Evolutionary conservation across 83 land plant species (phyloP).

Genomic region (Thuja plicata): DNA sequence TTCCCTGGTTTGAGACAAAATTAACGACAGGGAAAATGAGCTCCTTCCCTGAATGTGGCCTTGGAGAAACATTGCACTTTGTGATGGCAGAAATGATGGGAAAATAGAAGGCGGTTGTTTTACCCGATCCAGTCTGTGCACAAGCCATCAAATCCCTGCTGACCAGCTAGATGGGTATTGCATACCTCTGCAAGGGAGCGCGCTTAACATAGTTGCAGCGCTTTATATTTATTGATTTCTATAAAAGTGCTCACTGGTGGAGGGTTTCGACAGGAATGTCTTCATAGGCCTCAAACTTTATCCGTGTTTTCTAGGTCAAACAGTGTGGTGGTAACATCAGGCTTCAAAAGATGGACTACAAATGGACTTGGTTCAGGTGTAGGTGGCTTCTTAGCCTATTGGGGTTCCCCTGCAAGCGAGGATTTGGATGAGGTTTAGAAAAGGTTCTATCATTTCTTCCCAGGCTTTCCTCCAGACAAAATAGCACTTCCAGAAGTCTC

Average conservation of each 20-base stretch:
- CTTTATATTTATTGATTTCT: constrained; percentile 80
- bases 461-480: constrained; percentile 82
- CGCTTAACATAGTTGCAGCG: constrained; percentile 92
- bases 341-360: constrained; percentile 43
- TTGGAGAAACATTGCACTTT: constrained; percentile 41
- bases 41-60: constrained; percentile 29
- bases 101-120: constrained; percentile 96
- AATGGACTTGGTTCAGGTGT: constrained; percentile 87
- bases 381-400: background rate
- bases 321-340: constrained; percentile 25
- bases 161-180: constrained; percentile 84
- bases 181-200: constrained; percentile 93
- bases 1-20: constrained; percentile 55
- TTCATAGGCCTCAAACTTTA: constrained; percentile 95
- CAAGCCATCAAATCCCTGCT: constrained; percentile 99
- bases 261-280: constrained; percentile 97
- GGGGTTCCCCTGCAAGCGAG: background rate
- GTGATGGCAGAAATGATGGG: constrained; percentile 91
- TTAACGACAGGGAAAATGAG: constrained; percentile 46
- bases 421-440: constrained; percentile 15
- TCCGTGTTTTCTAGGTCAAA: constrained; percentile 71
- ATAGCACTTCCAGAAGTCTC: constrained; percentile 83
- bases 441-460: constrained; percentile 22
- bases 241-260: constrained; percentile 81
- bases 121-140: constrained; percentile 96